phyloP scores from a whole-genome alignment of 1,139 yeast genomes.

The Saccharomyces uvarum region DNA sequence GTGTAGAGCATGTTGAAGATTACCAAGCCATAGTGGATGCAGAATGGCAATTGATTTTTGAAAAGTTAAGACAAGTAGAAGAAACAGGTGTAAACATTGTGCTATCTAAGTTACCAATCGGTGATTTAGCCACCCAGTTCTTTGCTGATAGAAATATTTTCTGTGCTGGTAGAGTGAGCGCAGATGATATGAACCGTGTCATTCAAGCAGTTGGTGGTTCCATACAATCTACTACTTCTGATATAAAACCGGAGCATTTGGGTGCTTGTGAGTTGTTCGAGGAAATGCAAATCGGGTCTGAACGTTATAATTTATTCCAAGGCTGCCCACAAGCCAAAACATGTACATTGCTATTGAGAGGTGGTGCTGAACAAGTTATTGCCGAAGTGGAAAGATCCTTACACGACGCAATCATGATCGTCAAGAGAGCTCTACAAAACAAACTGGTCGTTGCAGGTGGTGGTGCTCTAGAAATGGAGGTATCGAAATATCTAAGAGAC shows the following conservation, averaged over 20 bases:
- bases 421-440: constrained; percentile 86
- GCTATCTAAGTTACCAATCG: constrained; percentile 89
- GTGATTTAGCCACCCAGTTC: constrained; percentile 95
- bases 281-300: constrained; percentile 92
- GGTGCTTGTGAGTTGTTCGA: constrained; percentile 85
- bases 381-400: constrained; percentile 96
- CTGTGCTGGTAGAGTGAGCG: constrained; percentile 92
- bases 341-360: constrained; percentile 86
- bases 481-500: constrained; percentile 82
- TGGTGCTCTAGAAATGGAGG: constrained; percentile 97
- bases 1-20: constrained; percentile 87
- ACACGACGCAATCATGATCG: constrained; percentile 98
- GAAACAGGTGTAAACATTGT: constrained; percentile 88
- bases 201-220: constrained; percentile 92
- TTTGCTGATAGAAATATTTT: constrained; percentile 94
- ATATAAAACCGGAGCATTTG: constrained; percentile 58
- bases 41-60: constrained; percentile 89
- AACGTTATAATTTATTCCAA: constrained; percentile 82
- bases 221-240: constrained; percentile 83
- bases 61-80: constrained; percentile 76
- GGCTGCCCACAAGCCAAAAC: constrained; percentile 93
- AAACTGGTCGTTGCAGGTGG: constrained; percentile 93
- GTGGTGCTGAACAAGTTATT: constrained; percentile 97
- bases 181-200: constrained; percentile 88
- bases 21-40: constrained; percentile 97